Percentiles rank a stretch among this genome's conserved stretches.
phyloP scores from a whole-genome alignment of 1,139 yeast genomes.

The Protomyces inundatus region DNA sequence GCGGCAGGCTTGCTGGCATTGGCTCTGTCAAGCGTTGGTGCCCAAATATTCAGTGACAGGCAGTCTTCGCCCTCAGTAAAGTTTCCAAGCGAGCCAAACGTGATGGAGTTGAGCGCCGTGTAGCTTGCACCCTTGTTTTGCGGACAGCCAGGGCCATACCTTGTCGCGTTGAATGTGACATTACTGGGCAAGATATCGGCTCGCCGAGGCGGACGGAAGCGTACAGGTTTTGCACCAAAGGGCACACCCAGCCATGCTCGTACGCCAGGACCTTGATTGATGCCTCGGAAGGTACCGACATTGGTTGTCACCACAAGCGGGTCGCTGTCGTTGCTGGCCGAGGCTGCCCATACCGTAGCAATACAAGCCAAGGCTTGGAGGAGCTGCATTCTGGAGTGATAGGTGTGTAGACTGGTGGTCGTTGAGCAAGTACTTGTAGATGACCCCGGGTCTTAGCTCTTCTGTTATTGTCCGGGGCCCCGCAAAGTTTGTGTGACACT shows the following conservation, averaged over 20 bases:
- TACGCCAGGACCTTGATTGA: not conserved
- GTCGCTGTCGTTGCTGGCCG: not conserved
- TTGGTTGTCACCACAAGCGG: slow-evolving; percentile 1
- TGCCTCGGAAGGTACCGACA: slow-evolving; percentile 16
- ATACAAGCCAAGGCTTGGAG: not conserved
- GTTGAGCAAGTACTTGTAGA: too few species aligned
- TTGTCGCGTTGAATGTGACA: slow-evolving; percentile 10
- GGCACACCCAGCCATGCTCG: slow-evolving; percentile 21
- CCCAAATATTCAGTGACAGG: slow-evolving; percentile 20
- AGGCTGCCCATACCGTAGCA: not conserved
- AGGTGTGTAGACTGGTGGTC: too few species aligned
- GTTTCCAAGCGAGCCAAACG: slow-evolving; percentile 1
- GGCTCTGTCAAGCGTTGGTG: slow-evolving; percentile 1
- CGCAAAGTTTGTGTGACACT: too few species aligned
- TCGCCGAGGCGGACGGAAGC: slow-evolving; percentile 20
- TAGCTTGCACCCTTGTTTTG: slow-evolving; percentile 12
- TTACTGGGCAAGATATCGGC: slow-evolving; percentile 2
- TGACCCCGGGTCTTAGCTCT: too few species aligned
- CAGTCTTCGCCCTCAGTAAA: slow-evolving; percentile 24
- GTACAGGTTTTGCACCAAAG: slow-evolving; percentile 9
- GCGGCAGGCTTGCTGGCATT: slow-evolving; percentile 15
- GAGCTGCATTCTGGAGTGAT: not conserved
- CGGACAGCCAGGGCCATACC: slow-evolving; percentile 16
- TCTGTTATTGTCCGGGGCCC: too few species aligned
- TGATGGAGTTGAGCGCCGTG: slow-evolving; percentile 9